phyloP scores from a whole-genome alignment of 1,139 yeast species.

The Hanseniaspora gamundiae region DNA sequence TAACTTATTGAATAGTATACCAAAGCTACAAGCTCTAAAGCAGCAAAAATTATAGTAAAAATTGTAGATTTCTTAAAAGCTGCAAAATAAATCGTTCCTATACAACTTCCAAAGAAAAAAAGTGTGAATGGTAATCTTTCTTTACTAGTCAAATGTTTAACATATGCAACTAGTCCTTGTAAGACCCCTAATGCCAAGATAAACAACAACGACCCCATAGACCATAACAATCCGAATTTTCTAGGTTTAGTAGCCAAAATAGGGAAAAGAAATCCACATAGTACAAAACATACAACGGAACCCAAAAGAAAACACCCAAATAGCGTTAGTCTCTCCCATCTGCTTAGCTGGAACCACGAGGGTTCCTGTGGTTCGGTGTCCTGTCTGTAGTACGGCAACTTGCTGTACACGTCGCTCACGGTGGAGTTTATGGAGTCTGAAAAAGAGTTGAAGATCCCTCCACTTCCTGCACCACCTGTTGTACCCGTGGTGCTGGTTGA shows the following conservation, averaged over 20 bases:
- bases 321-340: constrained; percentile 71
- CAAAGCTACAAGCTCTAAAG: constrained; percentile 73
- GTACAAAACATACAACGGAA: constrained; percentile 63
- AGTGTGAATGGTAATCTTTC: constrained; percentile 70
- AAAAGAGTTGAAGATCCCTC: constrained; percentile 25
- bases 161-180: constrained; percentile 81
- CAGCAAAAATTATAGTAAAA: constrained; percentile 62
- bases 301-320: constrained; percentile 70
- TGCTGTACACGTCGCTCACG: constrained; percentile 35
- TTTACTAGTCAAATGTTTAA: constrained; percentile 60
- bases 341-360: constrained; percentile 45
- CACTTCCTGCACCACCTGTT: constrained; percentile 20
- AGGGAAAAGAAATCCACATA: constrained; percentile 78
- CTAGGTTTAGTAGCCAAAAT: constrained; percentile 83
- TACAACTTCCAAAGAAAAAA: constrained; percentile 66
- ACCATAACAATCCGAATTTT: constrained; percentile 84
- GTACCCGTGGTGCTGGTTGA: constrained; percentile 19
- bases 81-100: constrained; percentile 50
- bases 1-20: constrained; percentile 82
- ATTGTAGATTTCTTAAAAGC: constrained; percentile 55
- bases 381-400: constrained; percentile 41
- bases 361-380: constrained; percentile 46
- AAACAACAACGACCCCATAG: constrained; percentile 78
- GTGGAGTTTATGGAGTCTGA: constrained; percentile 30
- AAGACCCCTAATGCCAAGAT: constrained; percentile 81